phyloP scores from a whole-genome alignment of 2,329 filamentous ascomycete species.

The Samsoniella hepiali region DNA sequence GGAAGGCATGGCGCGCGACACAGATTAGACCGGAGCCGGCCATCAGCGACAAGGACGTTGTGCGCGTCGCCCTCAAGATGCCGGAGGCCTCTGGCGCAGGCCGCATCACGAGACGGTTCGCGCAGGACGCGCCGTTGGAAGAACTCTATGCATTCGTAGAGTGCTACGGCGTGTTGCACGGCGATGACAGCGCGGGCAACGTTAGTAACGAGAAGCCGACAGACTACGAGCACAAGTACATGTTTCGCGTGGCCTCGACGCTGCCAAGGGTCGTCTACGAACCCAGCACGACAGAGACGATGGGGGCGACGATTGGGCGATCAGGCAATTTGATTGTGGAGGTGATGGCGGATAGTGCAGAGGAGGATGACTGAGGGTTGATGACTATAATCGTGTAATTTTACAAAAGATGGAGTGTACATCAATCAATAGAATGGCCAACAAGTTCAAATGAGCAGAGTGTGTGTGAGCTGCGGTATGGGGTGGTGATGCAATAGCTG shows the following conservation, averaged over 20 bases:
- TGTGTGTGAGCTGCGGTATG: neutral
- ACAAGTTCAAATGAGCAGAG: no score
- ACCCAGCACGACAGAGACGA: slow-evolving; percentile 60
- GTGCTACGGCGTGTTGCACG: slow-evolving; percentile 67
- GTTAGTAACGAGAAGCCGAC: slow-evolving; percentile 51
- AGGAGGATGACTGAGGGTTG: slow-evolving; percentile 29
- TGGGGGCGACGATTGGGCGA: slow-evolving; percentile 71
- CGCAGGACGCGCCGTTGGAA: slow-evolving; percentile 67
- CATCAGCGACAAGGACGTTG: slow-evolving; percentile 59
- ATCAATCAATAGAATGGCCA: neutral
- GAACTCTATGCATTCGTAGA: slow-evolving; percentile 96
- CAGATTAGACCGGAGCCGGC: slow-evolving; percentile 67
- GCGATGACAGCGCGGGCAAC: slow-evolving; percentile 29
- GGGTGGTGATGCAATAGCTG: neutral
- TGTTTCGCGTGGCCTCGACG: slow-evolving; percentile 80
- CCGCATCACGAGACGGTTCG: slow-evolving; percentile 74
- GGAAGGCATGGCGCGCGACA: slow-evolving; percentile 75
- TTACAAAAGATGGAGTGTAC: neutral
- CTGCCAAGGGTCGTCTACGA: slow-evolving; percentile 82
- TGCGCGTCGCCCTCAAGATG: slow-evolving; percentile 68
- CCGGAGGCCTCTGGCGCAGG: slow-evolving; percentile 60
- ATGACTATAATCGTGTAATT: slow-evolving; percentile 11
- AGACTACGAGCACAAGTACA: slow-evolving; percentile 75
- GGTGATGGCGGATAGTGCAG: slow-evolving; percentile 39
- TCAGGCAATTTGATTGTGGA: slow-evolving; percentile 92